Evolutionary conservation across 495 filamentous ascomycete species (phyloP), one percentile per base, ranked within the genome.

Genomic region (Penicillium macrosclerotiorum): DNA sequence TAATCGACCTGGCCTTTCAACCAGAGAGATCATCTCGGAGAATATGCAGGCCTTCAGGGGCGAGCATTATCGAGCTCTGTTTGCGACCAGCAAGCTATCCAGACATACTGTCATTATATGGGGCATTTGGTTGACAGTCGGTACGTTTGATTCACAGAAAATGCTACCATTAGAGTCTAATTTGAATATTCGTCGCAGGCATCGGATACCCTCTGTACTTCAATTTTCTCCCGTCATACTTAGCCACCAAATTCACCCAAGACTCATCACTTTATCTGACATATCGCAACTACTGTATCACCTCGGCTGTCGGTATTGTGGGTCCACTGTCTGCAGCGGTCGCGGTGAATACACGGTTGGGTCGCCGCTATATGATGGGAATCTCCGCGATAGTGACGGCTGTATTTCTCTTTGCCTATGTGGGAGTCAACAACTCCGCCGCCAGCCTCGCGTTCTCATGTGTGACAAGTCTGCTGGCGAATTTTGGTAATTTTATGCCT

Each of bases 131-230:
- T 29, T 67, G 8, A 64, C 57, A 8, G 57, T 67, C 23, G 64
- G 62, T 62, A 42, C 24, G 45, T 40, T 3, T 22, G n/a, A 12
- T 9, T 23, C n/a, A 22, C 11, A 8, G 0, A 0, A 17, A 24
- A 18, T 6, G 12, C 5, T 22, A 27, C 17, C 8, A 3, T 17
- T 4, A 11, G 11, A 13, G 12, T 2, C 2, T 8, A 22, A 24
- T 12, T 18, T 49, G 11, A 54, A 9, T 11, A 17, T 43, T 11
- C 19, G 14, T 22, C 17, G 4, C 38, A 62, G 63, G 62, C 13
- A 65, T 68, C 18, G 65, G 51, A 20, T 65, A 65, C 38, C 65
- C 65, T 4, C 48, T 68, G 0, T 68, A 64, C 45, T 64, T 65
- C 45, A 57, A 57, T 17, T 68, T 65, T 29, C 53, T 68, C 32